Evolutionary conservation across 345 rosid genomes (phyloP).

Genomic region (Brassica cretica): DNA sequence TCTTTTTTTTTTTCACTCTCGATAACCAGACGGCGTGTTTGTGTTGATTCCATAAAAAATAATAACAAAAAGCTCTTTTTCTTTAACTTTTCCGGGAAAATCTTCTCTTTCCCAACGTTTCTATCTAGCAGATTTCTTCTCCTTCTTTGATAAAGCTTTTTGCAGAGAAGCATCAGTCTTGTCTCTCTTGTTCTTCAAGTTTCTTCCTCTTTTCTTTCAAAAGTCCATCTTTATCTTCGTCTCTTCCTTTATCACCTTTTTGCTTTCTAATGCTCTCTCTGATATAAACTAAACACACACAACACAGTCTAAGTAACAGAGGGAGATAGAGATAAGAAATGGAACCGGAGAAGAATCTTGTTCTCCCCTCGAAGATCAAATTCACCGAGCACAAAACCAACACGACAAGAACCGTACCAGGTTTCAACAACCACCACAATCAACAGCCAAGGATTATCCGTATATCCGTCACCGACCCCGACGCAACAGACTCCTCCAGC

Average conservation of each 20-base stretch:
- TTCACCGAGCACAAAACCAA: constrained; percentile 55
- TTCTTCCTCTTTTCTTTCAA: constrained; percentile 10
- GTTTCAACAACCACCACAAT: neutral
- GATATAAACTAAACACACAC: neutral
- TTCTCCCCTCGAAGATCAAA: constrained; percentile 36
- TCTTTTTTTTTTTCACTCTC: constrained; percentile 18
- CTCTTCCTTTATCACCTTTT: constrained; percentile 25
- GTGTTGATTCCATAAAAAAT: constrained; percentile 33
- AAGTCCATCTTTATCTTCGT: constrained; percentile 37
- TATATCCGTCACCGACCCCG: constrained; percentile 71
- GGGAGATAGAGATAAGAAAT: neutral
- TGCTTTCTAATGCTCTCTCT: constrained; percentile 44
- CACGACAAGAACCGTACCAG: constrained; percentile 35
- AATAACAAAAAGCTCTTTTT: constrained; percentile 32
- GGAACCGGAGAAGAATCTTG: constrained; percentile 38
- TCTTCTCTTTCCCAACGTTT: constrained; percentile 7
- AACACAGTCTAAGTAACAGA: constrained; percentile 9
- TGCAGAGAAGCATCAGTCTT: constrained; percentile 22
- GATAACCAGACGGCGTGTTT: constrained; percentile 10
- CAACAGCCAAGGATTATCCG: constrained; percentile 53
- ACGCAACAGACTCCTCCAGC: constrained; percentile 95
- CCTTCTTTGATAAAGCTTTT: constrained; percentile 30
- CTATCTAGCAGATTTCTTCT: constrained; percentile 17
- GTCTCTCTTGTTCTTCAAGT: constrained; percentile 29
- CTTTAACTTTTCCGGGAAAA: constrained; percentile 33